Percentiles rank a stretch among this genome's conserved stretches.
phyloP scores from a whole-genome alignment of 176 grass and related monocot genomes.

The Oryza nivara region DNA sequence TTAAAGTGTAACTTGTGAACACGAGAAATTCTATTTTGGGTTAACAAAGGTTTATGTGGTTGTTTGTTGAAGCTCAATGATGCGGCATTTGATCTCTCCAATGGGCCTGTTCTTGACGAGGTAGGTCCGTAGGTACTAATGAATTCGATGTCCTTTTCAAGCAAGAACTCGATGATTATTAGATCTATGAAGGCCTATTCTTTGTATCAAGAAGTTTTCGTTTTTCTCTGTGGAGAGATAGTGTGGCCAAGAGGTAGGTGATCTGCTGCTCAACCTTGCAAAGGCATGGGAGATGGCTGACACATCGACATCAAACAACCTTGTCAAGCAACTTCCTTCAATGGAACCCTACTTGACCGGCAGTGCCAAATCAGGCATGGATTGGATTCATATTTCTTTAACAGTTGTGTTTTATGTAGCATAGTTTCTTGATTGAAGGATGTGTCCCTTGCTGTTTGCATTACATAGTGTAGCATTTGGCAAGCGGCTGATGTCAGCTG shows the following conservation, averaged over 20 bases:
- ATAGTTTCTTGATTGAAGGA: conserved; percentile 38
- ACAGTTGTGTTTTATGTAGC: background rate
- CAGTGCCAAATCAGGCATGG: conserved; percentile 78
- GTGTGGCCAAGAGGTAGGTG: conserved; percentile 80
- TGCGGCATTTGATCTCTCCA: conserved; percentile 92
- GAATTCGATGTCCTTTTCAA: background rate
- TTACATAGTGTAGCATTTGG: conserved; percentile 80
- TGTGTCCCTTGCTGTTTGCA: conserved; percentile 34
- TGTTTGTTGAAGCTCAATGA: conserved; percentile 76
- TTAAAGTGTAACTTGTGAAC: background rate
- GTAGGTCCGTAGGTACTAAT: conserved; percentile 41
- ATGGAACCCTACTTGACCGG: conserved; percentile 60
- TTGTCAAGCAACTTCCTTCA: conserved; percentile 66
- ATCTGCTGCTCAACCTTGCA: conserved; percentile 74
- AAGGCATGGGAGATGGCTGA: conserved; percentile 80
- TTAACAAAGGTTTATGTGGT: background rate
- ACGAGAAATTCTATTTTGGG: background rate
- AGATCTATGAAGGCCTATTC: background rate
- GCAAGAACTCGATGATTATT: background rate
- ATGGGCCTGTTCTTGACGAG: conserved; percentile 79
- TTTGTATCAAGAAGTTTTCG: background rate
- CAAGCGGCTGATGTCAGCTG: conserved; percentile 77
- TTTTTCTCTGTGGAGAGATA: conserved; percentile 16
- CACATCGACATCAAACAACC: conserved; percentile 64
- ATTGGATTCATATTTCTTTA: conserved; percentile 14